phyloP scores from a whole-genome alignment of 768 basidiomycete genomes.

The Russula compacta region DNA sequence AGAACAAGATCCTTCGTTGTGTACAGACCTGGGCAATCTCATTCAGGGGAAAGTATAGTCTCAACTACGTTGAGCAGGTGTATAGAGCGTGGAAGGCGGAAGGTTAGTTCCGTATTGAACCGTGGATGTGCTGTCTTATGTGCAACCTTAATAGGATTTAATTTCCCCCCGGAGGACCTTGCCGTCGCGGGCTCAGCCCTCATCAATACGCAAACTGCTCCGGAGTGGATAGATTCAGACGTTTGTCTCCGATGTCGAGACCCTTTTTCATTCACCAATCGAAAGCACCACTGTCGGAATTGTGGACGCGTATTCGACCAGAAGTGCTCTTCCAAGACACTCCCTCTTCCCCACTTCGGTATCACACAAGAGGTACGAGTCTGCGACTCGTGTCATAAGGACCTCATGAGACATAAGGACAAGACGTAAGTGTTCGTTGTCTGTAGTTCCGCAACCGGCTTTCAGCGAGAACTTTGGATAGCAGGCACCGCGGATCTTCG shows the following conservation, averaged over 20 bases:
- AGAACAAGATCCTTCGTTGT: constrained; percentile 61
- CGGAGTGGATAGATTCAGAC: constrained; percentile 96
- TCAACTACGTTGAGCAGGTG: constrained; percentile 69
- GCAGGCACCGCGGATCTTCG: constrained; percentile 45
- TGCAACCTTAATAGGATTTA: constrained; percentile 46
- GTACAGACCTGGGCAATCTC: constrained; percentile 94
- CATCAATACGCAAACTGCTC: constrained; percentile 86
- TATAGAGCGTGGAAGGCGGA: constrained; percentile 70
- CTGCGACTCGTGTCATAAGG: constrained; percentile 83
- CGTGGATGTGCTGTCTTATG: not conserved
- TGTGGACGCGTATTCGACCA: constrained; percentile 97
- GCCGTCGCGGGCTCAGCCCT: constrained; percentile 65
- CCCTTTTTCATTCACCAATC: constrained; percentile 87
- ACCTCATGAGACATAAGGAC: constrained; percentile 58
- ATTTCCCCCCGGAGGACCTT: constrained; percentile 75
- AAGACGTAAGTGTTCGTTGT: constrained; percentile 37
- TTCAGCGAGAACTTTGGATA: constrained; percentile 19
- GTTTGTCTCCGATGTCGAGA: constrained; percentile 89
- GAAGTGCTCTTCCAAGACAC: constrained; percentile 75
- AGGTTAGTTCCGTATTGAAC: constrained; percentile 38
- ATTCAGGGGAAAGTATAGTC: constrained; percentile 69
- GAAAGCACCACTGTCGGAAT: constrained; percentile 97
- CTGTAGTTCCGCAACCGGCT: constrained; percentile 19
- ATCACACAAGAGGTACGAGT: constrained; percentile 89
- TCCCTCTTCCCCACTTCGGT: constrained; percentile 87